Evolutionary conservation across 352 stramenopile species (phyloP), one percentile per base, ranked within the genome.

Genomic region (Phytophthora litchii): DNA sequence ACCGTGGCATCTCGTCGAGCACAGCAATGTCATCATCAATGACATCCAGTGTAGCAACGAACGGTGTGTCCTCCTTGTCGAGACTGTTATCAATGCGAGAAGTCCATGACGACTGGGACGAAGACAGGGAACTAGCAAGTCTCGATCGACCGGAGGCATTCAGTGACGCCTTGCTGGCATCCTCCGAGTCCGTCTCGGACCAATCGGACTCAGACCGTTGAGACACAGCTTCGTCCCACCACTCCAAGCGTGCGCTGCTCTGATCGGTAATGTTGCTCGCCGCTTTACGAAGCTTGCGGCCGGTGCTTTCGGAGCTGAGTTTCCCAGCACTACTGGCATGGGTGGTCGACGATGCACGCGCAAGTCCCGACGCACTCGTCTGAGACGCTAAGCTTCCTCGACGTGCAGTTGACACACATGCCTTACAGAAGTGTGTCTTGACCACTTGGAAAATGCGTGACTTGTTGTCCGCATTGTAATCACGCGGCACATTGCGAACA

Each of bases 371-470:
- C 20, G 32, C n/a, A 38, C 31, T 49, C 17, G 45, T 29, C 12
- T 57, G 54, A 5, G 29, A 56, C 12, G 44, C 41, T 21, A 60
- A 52, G 19, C 45, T 70, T 60, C 31, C 45, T 19, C 64, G 58
- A 16, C 78, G 74, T 46, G 82, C 67, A 3, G 68, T 70, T 12
- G 67, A 76, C 35, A 90, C 46, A 46, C 80, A 90, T 16, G 80
- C 50, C 29, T 80, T 66, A 45, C 80, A 90, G 29, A 90, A 86
- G 43, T 78, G 78, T 40, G 74, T 82, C 51, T 87, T 88, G 25
- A 59, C 56, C 4, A 84, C 51, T 37, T 84, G 76, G 52, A 87
- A 83, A 2, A 67, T 70, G 23, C 80, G 78, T 42, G 76, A 67
- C 60, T 67, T 70, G 31, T 37, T 50, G 0, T 43, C 36, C 3